phyloP scores from a whole-genome alignment of 257 asterid genomes.

The Lithospermum erythrorhizon region DNA sequence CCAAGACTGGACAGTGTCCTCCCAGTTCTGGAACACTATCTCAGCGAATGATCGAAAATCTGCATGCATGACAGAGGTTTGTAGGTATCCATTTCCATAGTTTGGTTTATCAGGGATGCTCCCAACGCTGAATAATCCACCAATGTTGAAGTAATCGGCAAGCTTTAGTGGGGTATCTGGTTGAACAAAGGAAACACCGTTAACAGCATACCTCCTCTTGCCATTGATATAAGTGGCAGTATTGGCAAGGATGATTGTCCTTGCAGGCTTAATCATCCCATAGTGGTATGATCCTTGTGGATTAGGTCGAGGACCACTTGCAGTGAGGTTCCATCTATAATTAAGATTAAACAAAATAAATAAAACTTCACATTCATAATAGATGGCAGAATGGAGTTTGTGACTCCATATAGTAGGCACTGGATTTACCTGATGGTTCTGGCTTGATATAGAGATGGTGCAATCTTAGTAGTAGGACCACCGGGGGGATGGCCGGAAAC shows the following conservation, averaged over 20 bases:
- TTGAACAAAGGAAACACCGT: slow-evolving; percentile 54
- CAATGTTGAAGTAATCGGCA: slow-evolving; percentile 86
- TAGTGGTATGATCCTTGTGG: slow-evolving; percentile 98
- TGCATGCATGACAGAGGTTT: slow-evolving; percentile 72
- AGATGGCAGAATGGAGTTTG: background rate
- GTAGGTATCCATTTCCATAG: slow-evolving; percentile 44
- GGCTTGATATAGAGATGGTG: slow-evolving; percentile 70
- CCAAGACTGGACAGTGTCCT: slow-evolving; percentile 81
- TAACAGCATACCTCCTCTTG: slow-evolving; percentile 80
- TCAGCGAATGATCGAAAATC: slow-evolving; percentile 58
- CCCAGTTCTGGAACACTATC: slow-evolving; percentile 86
- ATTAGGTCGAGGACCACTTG: slow-evolving; percentile 95
- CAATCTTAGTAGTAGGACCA: slow-evolving; percentile 71
- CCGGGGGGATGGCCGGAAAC: slow-evolving; percentile 70
- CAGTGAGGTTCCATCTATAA: slow-evolving; percentile 70
- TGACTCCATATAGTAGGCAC: background rate
- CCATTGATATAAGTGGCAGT: slow-evolving; percentile 73
- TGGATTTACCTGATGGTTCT: slow-evolving; percentile 62
- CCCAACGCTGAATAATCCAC: slow-evolving; percentile 61
- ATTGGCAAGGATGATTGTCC: slow-evolving; percentile 79
- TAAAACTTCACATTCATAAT: background rate
- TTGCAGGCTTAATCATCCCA: slow-evolving; percentile 67
- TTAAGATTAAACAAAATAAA: slow-evolving; percentile 14
- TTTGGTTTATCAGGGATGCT: slow-evolving; percentile 60
- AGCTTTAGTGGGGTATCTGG: slow-evolving; percentile 81